These are phyloP conservation scores for Penicillium sclerotiorum DNA, from an alignment of 2,329 filamentous ascomycete species.

Conservation along the genomic window DNA sequence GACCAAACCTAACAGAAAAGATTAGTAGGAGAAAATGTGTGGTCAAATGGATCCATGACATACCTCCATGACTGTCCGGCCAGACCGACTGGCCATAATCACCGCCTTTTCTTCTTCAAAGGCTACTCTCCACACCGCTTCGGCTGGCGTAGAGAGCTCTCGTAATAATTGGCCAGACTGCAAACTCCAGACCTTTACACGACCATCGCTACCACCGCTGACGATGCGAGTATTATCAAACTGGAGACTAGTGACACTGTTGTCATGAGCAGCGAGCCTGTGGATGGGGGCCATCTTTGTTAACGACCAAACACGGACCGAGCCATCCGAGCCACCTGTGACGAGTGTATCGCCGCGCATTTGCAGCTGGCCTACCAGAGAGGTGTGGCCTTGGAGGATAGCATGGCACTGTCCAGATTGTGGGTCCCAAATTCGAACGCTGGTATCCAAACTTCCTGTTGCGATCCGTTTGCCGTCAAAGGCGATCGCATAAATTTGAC, in stretches of 20 bases:
- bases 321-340: slow-evolving; percentile 93
- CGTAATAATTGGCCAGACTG: slow-evolving; percentile 88
- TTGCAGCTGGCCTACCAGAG: slow-evolving; percentile 92
- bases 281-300: slow-evolving; percentile 90
- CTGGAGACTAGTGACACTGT: slow-evolving; percentile 95
- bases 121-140: slow-evolving; percentile 95
- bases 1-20: slow-evolving; percentile 82
- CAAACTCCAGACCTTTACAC: slow-evolving; percentile 97
- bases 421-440: slow-evolving; percentile 95
- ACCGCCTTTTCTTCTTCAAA: slow-evolving; percentile 99
- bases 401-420: slow-evolving; percentile 83
- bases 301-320: slow-evolving; percentile 93
- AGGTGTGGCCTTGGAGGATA: slow-evolving; percentile 94
- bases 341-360: slow-evolving; percentile 94
- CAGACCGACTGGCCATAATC: slow-evolving; percentile 82
- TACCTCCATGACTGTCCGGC: slow-evolving; percentile 96
- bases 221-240: slow-evolving; percentile 96
- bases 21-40: slow-evolving; percentile 13
- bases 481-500: slow-evolving; percentile 97
- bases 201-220: slow-evolving; percentile 93
- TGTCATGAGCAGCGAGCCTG: slow-evolving; percentile 92
- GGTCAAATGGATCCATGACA: slow-evolving; percentile 5
- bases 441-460: slow-evolving; percentile 94
- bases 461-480: slow-evolving; percentile 94
- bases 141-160: slow-evolving; percentile 86